Base-by-base conservation (phyloP, 495 filamentous ascomycete species). In the Annulohypoxylon bovei region DNA sequence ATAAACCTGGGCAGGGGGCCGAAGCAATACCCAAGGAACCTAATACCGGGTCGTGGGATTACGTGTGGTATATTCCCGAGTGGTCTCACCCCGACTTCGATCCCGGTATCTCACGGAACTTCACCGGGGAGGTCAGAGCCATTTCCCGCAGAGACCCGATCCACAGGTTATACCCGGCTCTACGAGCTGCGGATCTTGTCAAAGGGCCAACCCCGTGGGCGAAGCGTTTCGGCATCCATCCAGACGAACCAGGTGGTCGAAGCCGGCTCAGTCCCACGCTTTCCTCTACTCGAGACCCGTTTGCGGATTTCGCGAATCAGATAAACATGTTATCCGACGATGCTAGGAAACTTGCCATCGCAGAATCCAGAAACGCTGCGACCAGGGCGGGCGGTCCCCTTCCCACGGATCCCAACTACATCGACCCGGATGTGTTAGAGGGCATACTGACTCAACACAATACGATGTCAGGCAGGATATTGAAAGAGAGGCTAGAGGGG, bases 191-290 rank as follows among this genome's bases (percentile, higher is more conserved):
- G 0, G 80, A 81, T 39, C 9, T 2, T 0, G 6, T 65, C 6
- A 65, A 54, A 4, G 59, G 67, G 2, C 79, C 80, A 11, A 81
- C 80, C 1, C 44, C 62, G 1, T 81, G 76, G 50, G 79, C 80
- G 7, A 53, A 32, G 20, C 75, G 79, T 0, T 81, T 69, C 23
- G 80, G 80, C 2, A 79, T 81, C 9, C 66, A 76, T 18, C 71
- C 71, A 0, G 73, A 74, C 18, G 70, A 69, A 18, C 25, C 37
- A 4, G 59, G 69, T 4, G 79, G 76, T 16, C 76, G 80, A 6
- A 81, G 79, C 11, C 73, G 75, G 44, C 62, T 77, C 32, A 81
- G 79, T 7, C 80, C 80, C 2, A 69, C 68, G 16, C 32, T 56
- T 8, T 71, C 79, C 7, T 8, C 35, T 1, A 78, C 72, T 22